phyloP scores from a whole-genome alignment of 2,329 filamentous ascomycete species.

The Aspergillus caelatus region DNA sequence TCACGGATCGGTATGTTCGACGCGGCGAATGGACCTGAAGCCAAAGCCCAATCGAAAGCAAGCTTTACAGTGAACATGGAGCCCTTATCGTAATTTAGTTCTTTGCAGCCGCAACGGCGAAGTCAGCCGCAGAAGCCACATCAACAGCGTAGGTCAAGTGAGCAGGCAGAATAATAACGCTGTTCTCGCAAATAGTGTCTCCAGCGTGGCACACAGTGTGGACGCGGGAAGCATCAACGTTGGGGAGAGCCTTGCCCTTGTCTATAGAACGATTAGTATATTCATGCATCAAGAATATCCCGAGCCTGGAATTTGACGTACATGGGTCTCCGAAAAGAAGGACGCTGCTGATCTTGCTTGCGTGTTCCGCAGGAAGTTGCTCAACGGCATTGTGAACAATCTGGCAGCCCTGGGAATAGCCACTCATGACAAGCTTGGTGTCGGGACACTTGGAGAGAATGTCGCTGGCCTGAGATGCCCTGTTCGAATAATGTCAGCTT shows the following conservation, averaged over 20 bases:
- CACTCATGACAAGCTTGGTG: conserved; percentile 3
- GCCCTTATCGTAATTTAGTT: not conserved
- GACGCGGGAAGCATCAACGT: not conserved
- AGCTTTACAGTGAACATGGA: not conserved
- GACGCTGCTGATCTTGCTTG: conserved; percentile 3
- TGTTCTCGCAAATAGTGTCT: conserved; percentile 2
- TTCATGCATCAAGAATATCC: not conserved
- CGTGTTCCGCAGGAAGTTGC: not conserved
- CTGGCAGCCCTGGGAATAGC: conserved; percentile 1
- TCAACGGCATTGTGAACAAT: conserved; percentile 1
- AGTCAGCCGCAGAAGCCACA: not conserved
- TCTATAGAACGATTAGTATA: not conserved
- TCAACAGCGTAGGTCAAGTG: conserved; percentile 1
- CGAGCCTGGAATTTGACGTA: not conserved
- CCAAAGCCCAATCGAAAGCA: not conserved
- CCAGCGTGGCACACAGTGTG: not conserved
- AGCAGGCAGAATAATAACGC: not conserved
- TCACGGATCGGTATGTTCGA: not conserved
- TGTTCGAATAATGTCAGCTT: not conserved
- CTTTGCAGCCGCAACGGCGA: not conserved
- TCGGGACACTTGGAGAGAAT: not conserved
- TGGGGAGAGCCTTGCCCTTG: not conserved
- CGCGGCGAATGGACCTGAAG: not conserved
- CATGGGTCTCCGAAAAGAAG: conserved; percentile 3
- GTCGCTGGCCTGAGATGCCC: not conserved